Evolutionary conservation across 805 yeast genomes (phyloP).

Genomic region (Saccharomycopsis malanga): DNA sequence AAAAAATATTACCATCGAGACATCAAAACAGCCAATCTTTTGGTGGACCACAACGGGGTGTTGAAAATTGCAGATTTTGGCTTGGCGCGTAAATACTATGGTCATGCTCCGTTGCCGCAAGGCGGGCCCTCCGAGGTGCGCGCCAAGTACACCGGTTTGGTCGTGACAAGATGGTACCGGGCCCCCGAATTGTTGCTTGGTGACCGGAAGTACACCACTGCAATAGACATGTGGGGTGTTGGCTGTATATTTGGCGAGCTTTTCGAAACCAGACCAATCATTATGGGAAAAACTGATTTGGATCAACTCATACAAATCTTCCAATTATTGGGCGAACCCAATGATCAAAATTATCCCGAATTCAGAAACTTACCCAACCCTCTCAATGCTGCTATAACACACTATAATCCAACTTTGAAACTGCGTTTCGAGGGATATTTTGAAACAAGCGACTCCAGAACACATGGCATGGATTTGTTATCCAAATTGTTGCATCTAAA

Average conservation of each 20-base stretch:
- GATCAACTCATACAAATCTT: slow-evolving; percentile 84
- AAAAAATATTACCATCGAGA: slow-evolving; percentile 69
- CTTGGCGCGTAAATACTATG: slow-evolving; percentile 70
- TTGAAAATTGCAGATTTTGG: slow-evolving; percentile 96
- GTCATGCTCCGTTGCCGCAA: slow-evolving; percentile 44
- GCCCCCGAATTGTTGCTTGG: slow-evolving; percentile 94
- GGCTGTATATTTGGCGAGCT: slow-evolving; percentile 95
- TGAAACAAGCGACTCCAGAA: slow-evolving; percentile 15
- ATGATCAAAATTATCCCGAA: slow-evolving; percentile 26
- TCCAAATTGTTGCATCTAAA: slow-evolving; percentile 58
- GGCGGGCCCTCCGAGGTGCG: slow-evolving; percentile 23
- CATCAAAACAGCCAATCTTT: slow-evolving; percentile 88
- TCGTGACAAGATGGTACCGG: slow-evolving; percentile 96
- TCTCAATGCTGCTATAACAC: slow-evolving; percentile 30
- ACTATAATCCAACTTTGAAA: slow-evolving; percentile 38
- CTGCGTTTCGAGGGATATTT: slow-evolving; percentile 40
- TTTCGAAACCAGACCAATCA: slow-evolving; percentile 71
- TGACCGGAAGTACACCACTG: slow-evolving; percentile 80
- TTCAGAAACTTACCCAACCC: slow-evolving; percentile 50
- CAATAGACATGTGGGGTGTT: slow-evolving; percentile 96
- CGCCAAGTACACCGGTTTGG: slow-evolving; percentile 50
- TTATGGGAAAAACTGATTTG: slow-evolving; percentile 78
- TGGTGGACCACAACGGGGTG: slow-evolving; percentile 68
- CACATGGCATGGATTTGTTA: slow-evolving; percentile 47
- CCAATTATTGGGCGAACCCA: slow-evolving; percentile 75